These are phyloP conservation scores for Syzygium malaccense DNA, from an alignment of 441 rosid species.

Conservation along the genomic window DNA sequence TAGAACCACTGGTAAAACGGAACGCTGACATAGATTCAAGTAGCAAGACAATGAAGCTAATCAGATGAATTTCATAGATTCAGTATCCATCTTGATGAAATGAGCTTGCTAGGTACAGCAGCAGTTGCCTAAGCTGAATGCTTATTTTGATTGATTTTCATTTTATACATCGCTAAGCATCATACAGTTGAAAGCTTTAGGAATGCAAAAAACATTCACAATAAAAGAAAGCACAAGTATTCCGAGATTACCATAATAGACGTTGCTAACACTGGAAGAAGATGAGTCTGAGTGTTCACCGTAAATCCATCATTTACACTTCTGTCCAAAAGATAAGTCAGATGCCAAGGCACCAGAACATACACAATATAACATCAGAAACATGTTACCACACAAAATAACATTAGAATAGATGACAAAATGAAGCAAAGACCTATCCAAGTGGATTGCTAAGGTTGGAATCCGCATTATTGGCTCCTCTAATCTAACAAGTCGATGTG, in stretches of 20 bases:
- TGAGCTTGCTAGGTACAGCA: neutral
- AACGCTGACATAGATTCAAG: neutral
- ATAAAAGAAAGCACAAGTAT: neutral
- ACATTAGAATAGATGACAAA: neutral
- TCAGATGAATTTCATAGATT: neutral
- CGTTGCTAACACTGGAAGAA: constrained; percentile 86
- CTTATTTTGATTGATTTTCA: neutral
- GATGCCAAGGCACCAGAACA: neutral
- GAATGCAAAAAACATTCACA: neutral
- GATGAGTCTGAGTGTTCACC: constrained; percentile 86
- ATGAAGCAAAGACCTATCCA: constrained; percentile 57
- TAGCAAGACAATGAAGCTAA: neutral
- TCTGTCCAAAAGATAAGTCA: constrained; percentile 34
- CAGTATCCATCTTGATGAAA: neutral
- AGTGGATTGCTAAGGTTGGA: constrained; percentile 92
- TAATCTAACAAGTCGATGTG: constrained; percentile 70
- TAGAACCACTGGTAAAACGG: neutral
- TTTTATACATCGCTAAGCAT: neutral
- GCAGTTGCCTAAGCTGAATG: neutral
- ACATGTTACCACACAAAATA: neutral
- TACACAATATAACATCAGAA: neutral
- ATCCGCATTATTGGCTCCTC: constrained; percentile 89
- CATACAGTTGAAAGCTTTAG: neutral
- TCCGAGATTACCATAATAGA: constrained; percentile 54
- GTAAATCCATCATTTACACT: constrained; percentile 87